A percentile compares a stretch with the other conserved stretches of the same genome.
These are phyloP conservation scores for Wickerhamomyces rabaulensis DNA, from an alignment of 805 yeast genomes.

Conservation along the genomic window DNA sequence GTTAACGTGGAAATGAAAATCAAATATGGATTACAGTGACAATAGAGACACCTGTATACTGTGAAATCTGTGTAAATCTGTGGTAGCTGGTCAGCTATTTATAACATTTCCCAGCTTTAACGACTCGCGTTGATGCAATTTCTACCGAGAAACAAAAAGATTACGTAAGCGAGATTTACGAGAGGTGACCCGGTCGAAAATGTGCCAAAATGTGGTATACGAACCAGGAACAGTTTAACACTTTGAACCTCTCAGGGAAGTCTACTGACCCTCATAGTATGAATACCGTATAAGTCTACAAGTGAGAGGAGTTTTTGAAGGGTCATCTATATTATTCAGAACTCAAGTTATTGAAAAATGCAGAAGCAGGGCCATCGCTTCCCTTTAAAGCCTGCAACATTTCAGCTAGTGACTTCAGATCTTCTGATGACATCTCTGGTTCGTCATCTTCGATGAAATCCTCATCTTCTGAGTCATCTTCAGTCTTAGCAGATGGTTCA, in stretches of 20 bases:
- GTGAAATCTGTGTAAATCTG: too few species aligned
- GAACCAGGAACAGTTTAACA: too few species aligned
- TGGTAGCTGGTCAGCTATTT: too few species aligned
- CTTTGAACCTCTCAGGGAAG: too few species aligned
- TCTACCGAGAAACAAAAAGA: neutral
- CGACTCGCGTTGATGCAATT: neutral
- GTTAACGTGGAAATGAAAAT: neutral
- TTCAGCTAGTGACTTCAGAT: constrained; percentile 22
- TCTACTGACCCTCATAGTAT: too few species aligned
- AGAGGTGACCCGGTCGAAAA: neutral
- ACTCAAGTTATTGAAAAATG: constrained; percentile 26
- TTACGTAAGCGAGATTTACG: neutral
- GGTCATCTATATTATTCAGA: too few species aligned
- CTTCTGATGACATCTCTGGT: neutral
- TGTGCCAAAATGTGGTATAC: neutral
- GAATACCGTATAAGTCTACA: too few species aligned
- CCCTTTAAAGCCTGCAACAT: constrained; percentile 24
- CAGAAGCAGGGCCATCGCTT: constrained; percentile 30
- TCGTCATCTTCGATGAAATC: neutral
- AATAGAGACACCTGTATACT: too few species aligned
- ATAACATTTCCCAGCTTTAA: too few species aligned
- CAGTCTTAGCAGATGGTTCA: neutral
- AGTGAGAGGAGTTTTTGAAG: too few species aligned
- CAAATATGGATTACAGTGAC: too few species aligned
- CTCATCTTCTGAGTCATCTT: constrained; percentile 8